Conservation (phyloP, 2,329 filamentous ascomycete genomes). For the Alternaria brassicae region DNA sequence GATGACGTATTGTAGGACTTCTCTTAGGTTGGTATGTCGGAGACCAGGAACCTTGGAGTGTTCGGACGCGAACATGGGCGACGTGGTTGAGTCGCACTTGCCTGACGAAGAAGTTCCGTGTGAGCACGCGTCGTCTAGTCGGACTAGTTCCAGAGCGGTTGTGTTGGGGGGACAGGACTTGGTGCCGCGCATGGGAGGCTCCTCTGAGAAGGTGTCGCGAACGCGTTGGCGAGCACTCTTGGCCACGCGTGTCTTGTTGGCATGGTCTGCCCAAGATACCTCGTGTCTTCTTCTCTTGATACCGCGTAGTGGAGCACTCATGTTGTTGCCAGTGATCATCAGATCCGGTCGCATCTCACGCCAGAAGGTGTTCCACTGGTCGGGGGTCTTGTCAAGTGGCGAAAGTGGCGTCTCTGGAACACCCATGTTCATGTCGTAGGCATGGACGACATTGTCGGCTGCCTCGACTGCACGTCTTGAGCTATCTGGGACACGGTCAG, state of each 20-base stretch:
- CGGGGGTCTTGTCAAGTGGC: conserved; percentile 44
- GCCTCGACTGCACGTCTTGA: conserved; percentile 75
- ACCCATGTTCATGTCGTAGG: conserved; percentile 77
- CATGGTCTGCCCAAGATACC: conserved; percentile 34
- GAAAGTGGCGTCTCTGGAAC: conserved; percentile 68
- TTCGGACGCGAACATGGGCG: conserved; percentile 46
- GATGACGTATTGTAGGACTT: conserved; percentile 60
- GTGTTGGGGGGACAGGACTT: conserved; percentile 25
- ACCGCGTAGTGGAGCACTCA: conserved; percentile 49
- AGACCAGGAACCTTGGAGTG: conserved; percentile 56
- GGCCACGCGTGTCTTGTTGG: conserved; percentile 33
- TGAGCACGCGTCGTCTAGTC: conserved; percentile 32
- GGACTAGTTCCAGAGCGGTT: conserved; percentile 21
- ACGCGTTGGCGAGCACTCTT: conserved; percentile 36
- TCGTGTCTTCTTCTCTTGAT: conserved; percentile 56
- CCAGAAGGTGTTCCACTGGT: conserved; percentile 37
- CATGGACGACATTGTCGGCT: conserved; percentile 77
- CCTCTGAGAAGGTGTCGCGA: conserved; percentile 42
- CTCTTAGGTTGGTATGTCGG: conserved; percentile 56
- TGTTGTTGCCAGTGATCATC: conserved; percentile 53
- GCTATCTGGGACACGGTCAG: conserved; percentile 61
- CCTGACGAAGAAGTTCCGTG: conserved; percentile 29
- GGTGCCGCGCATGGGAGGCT: conserved; percentile 28
- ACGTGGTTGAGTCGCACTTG: conserved; percentile 36
- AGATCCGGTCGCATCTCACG: conserved; percentile 54